Conservation (phyloP, 2,329 filamentous ascomycete genomes). For the Talaromyces verruculosus region DNA sequence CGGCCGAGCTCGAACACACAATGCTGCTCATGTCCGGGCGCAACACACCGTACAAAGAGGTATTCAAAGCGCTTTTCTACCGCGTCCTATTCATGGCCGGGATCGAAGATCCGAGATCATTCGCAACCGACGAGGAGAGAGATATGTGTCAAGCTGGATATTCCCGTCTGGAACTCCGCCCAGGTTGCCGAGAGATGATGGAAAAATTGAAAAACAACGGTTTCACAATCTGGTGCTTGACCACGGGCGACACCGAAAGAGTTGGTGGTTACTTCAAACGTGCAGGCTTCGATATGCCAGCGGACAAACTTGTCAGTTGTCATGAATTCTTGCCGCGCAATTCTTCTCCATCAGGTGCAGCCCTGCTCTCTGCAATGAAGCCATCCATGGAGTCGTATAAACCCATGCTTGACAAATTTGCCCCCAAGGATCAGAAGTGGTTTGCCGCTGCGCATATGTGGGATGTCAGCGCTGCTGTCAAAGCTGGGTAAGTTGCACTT, state of each 20-base stretch:
- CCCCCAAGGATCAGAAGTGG: conserved; percentile 46
- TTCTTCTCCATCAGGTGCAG: neutral
- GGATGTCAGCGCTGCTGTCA: conserved; percentile 56
- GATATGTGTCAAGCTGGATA: conserved; percentile 42
- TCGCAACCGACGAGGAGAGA: conserved; percentile 44
- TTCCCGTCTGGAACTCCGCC: conserved; percentile 33
- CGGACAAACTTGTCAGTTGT: conserved; percentile 54
- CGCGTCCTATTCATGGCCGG: conserved; percentile 45
- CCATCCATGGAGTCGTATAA: conserved; percentile 52
- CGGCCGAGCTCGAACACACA: conserved; percentile 49
- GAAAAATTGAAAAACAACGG: conserved; percentile 46
- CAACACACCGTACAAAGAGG: conserved; percentile 43
- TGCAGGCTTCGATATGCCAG: conserved; percentile 51
- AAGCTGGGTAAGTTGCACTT: conserved; percentile 33
- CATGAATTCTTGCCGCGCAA: conserved; percentile 34
- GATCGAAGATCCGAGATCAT: conserved; percentile 38
- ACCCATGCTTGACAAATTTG: conserved; percentile 46
- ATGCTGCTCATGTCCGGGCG: conserved; percentile 45
- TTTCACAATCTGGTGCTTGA: conserved; percentile 57
- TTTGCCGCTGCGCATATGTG: conserved; percentile 62
- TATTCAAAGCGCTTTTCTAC: conserved; percentile 47
- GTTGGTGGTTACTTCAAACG: conserved; percentile 56
- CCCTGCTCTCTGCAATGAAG: conserved; percentile 38
- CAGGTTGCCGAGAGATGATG: conserved; percentile 40
- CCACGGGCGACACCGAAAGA: conserved; percentile 52